phyloP scores from a whole-genome alignment of 305 asterid genomes.

The Plantago coronopus region DNA sequence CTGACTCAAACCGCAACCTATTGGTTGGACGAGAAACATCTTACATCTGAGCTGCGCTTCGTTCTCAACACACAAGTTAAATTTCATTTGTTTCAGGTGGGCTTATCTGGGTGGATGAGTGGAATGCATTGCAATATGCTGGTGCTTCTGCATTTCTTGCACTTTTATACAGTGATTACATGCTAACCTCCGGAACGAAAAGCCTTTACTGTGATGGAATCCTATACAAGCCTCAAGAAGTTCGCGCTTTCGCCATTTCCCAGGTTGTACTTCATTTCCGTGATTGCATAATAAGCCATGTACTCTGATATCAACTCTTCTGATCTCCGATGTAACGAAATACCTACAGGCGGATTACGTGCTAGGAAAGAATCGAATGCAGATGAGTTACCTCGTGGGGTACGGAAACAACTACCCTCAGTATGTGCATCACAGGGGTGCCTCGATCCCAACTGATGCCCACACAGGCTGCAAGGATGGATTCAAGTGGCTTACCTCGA shows the following conservation, averaged over 20 bases:
- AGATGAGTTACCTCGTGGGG: constrained; percentile 61
- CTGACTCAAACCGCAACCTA: no score
- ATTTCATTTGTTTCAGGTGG: constrained; percentile 42
- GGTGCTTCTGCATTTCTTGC: constrained; percentile 64
- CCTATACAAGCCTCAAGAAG: constrained; percentile 35
- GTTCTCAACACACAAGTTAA: neutral
- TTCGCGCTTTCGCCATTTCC: constrained; percentile 42
- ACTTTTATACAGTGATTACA: constrained; percentile 57
- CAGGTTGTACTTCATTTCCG: constrained; percentile 31
- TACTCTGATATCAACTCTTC: neutral
- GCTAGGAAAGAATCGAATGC: constrained; percentile 47
- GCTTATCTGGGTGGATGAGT: constrained; percentile 48
- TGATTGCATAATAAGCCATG: neutral
- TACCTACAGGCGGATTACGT: constrained; percentile 46
- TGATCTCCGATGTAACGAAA: neutral
- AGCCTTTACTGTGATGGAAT: constrained; percentile 48
- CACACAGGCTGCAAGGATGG: constrained; percentile 55
- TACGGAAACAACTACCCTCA: constrained; percentile 50
- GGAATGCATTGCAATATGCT: constrained; percentile 54
- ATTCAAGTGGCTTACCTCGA: constrained; percentile 57
- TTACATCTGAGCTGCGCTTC: no score
- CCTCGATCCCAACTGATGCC: constrained; percentile 52
- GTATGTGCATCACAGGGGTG: constrained; percentile 63
- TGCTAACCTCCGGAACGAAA: constrained; percentile 46
- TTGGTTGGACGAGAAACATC: no score